Conservation (phyloP, 768 basidiomycete species). For the Collybia mongolica region DNA sequence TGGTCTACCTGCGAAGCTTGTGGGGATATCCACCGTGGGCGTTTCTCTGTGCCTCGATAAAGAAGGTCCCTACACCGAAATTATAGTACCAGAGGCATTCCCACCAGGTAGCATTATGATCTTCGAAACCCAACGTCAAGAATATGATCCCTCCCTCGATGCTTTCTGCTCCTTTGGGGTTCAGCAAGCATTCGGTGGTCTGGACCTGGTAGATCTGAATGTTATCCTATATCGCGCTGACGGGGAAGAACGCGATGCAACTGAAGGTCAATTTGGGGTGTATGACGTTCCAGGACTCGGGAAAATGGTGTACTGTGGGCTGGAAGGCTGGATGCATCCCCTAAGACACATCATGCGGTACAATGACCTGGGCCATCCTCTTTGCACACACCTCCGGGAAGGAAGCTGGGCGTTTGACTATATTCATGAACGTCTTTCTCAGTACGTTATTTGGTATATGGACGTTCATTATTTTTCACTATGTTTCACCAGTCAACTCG, state of each 20-base stretch:
- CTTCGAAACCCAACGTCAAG: slow-evolving; percentile 83
- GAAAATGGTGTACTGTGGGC: slow-evolving; percentile 83
- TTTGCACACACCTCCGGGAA: slow-evolving; percentile 83
- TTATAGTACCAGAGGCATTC: slow-evolving; percentile 83
- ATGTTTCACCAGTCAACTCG: slow-evolving; percentile 45
- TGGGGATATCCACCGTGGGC: slow-evolving; percentile 58
- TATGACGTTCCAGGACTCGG: slow-evolving; percentile 81
- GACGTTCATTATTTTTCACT: slow-evolving; percentile 9
- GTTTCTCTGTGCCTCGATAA: slow-evolving; percentile 62
- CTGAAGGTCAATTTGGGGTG: slow-evolving; percentile 72
- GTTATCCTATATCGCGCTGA: slow-evolving; percentile 84
- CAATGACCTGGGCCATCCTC: slow-evolving; percentile 92
- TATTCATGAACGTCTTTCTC: slow-evolving; percentile 61
- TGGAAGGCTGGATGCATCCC: slow-evolving; percentile 97
- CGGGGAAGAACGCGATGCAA: slow-evolving; percentile 90
- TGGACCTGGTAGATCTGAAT: slow-evolving; percentile 89
- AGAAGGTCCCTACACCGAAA: slow-evolving; percentile 73
- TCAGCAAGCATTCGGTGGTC: slow-evolving; percentile 65
- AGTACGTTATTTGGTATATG: slow-evolving; percentile 45
- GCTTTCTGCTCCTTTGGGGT: slow-evolving; percentile 69
- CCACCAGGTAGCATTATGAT: slow-evolving; percentile 96
- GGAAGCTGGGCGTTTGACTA: slow-evolving; percentile 96
- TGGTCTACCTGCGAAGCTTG: slow-evolving; percentile 71
- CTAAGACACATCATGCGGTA: slow-evolving; percentile 79
- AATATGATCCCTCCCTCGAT: slow-evolving; percentile 71